These are phyloP conservation scores for Penicillium diatomitis DNA, from an alignment of 495 filamentous ascomycete species.

Conservation along the genomic window DNA sequence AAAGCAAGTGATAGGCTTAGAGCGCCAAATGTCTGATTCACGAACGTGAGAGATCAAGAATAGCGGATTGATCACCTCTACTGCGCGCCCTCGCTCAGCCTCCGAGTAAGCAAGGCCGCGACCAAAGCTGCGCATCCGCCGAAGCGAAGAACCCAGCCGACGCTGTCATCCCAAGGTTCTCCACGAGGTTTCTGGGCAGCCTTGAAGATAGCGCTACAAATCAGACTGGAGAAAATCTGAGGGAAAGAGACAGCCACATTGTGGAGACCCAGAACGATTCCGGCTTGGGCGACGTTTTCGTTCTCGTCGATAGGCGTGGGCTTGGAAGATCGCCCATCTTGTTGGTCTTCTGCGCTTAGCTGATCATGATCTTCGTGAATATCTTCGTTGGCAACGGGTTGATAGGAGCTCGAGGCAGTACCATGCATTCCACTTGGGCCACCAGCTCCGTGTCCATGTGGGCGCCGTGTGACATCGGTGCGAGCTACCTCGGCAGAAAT, in stretches of 20 bases:
- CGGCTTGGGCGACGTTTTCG: constrained; percentile 53
- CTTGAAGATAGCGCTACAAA: constrained; percentile 72
- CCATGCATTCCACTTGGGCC: neutral
- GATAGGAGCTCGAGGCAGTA: constrained; percentile 4
- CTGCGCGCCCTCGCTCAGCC: constrained; percentile 29
- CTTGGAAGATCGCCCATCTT: constrained; percentile 17
- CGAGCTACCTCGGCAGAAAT: constrained; percentile 80
- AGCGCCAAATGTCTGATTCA: neutral
- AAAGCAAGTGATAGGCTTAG: no score
- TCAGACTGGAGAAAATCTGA: constrained; percentile 78
- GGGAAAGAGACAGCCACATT: constrained; percentile 85
- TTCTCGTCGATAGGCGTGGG: constrained; percentile 9
- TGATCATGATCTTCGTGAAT: neutral
- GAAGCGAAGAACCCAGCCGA: constrained; percentile 73
- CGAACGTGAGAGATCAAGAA: neutral
- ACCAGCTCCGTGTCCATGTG: constrained; percentile 31
- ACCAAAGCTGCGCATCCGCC: constrained; percentile 69
- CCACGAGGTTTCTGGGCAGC: constrained; percentile 75
- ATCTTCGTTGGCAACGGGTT: constrained; percentile 6
- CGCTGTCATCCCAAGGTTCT: constrained; percentile 71
- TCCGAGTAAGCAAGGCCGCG: constrained; percentile 57
- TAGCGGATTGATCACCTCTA: neutral
- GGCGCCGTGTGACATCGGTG: constrained; percentile 59
- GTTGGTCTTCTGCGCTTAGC: neutral
- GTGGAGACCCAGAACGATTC: constrained; percentile 82